Evolutionary conservation across 331 rosid genomes (phyloP).

Genomic region (Quercus lobata): DNA sequence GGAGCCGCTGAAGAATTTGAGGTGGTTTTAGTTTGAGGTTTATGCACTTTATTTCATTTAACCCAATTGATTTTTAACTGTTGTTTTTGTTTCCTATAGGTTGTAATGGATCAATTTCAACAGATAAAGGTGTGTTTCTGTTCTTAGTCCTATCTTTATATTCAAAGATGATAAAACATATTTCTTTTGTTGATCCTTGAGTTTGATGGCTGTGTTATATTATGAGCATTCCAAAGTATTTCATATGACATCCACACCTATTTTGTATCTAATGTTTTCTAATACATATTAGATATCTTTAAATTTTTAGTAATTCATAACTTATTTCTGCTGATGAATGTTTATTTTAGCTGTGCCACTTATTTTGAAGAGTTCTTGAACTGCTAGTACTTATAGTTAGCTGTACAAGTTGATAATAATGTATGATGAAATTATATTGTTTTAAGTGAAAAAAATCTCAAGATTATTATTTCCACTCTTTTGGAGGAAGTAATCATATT

Average conservation of each 20-base stretch:
- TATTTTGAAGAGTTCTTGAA: not conserved
- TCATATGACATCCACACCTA: not conserved
- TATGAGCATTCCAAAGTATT: not conserved
- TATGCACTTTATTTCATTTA: constrained; percentile 4
- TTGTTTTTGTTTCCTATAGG: constrained; percentile 42
- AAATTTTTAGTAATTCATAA: not conserved
- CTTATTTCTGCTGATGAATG: not conserved
- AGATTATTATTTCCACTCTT: not conserved
- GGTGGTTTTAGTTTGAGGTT: constrained; percentile 44
- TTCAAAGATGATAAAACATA: constrained; percentile 17
- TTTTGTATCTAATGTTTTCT: not conserved
- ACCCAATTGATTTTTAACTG: constrained; percentile 18
- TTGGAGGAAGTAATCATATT: not conserved
- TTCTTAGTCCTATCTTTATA: constrained; percentile 17
- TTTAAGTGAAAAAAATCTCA: not conserved
- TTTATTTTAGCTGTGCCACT: not conserved
- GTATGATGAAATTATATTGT: not conserved
- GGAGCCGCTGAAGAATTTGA: constrained; percentile 85
- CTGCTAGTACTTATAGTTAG: not conserved
- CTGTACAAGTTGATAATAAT: not conserved
- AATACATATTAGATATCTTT: not conserved
- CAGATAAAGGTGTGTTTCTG: constrained; percentile 63
- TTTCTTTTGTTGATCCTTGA: not conserved
- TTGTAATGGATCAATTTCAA: constrained; percentile 70
- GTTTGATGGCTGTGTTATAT: not conserved